phyloP scores from a whole-genome alignment of 2,329 filamentous ascomycete species.

The Cladorrhinum sp. region DNA sequence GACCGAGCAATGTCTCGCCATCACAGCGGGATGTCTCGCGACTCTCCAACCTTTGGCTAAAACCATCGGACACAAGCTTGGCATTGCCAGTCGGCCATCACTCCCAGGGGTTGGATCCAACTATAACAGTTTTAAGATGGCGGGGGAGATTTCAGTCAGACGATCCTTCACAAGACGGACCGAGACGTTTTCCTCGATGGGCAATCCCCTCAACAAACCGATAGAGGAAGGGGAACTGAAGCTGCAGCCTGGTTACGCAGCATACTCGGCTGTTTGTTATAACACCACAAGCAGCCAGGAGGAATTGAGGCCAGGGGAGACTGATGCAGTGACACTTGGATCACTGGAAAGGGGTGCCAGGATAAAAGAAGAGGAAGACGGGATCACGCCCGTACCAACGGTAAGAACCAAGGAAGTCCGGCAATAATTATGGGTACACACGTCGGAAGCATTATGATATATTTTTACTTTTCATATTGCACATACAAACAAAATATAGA shows the following conservation, averaged over 20 bases:
- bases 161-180: conserved; percentile 10
- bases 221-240: background rate
- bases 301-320: background rate
- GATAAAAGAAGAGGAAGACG: background rate
- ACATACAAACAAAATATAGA: too few relatives aligned
- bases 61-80: conserved; percentile 33
- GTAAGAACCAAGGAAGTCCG: background rate
- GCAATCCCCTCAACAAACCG: background rate
- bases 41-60: conserved; percentile 46
- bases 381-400: background rate
- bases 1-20: conserved; percentile 45
- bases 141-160: conserved; percentile 15
- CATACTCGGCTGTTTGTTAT: conserved; percentile 1
- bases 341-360: background rate
- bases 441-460: too few relatives aligned
- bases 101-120: background rate
- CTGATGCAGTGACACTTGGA: background rate
- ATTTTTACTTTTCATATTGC: too few relatives aligned
- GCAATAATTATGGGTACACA: background rate
- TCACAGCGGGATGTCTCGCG: conserved; percentile 47
- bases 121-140: background rate
- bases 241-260: background rate
- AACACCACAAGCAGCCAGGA: conserved; percentile 1
- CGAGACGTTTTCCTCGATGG: background rate
- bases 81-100: conserved; percentile 13